These are phyloP conservation scores for Tolypocladium album DNA, from an alignment of 2,329 filamentous ascomycete species.

Conservation along the genomic window DNA sequence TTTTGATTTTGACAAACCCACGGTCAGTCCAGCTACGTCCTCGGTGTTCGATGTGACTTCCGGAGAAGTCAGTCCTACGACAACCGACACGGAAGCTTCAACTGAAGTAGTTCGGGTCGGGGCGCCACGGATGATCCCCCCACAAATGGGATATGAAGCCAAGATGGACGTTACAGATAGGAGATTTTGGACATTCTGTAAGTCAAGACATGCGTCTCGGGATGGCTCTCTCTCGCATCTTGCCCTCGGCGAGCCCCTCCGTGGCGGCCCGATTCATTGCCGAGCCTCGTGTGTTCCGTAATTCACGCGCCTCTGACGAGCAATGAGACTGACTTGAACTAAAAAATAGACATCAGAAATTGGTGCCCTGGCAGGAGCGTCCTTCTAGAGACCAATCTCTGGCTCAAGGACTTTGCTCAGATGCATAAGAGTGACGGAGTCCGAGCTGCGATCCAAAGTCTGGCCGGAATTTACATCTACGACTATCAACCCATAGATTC, in stretches of 20 bases:
- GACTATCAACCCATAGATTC: slow-evolving; percentile 24
- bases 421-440: slow-evolving; percentile 25
- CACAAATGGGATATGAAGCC: slow-evolving; percentile 14
- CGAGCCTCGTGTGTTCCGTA: background rate
- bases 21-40: background rate
- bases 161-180: slow-evolving; percentile 23
- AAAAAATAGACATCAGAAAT: slow-evolving; percentile 21
- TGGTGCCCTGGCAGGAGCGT: slow-evolving; percentile 30
- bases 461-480: slow-evolving; percentile 29
- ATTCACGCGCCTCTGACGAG: background rate
- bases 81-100: background rate
- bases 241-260: background rate
- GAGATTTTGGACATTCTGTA: slow-evolving; percentile 24
- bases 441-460: slow-evolving; percentile 25
- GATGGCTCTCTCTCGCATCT: no score
- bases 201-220: slow-evolving; percentile 6
- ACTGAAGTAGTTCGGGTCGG: slow-evolving; percentile 3
- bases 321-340: background rate
- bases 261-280: background rate
- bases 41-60: background rate
- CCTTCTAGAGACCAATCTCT: slow-evolving; percentile 25
- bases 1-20: background rate
- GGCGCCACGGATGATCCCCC: slow-evolving; percentile 10
- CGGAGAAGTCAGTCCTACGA: background rate
- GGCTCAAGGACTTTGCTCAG: slow-evolving; percentile 27